Percentiles rank a stretch among this genome's conserved stretches.
phyloP scores from a whole-genome alignment of 2,329 filamentous ascomycete genomes.

The Fusarium odoratissimum region DNA sequence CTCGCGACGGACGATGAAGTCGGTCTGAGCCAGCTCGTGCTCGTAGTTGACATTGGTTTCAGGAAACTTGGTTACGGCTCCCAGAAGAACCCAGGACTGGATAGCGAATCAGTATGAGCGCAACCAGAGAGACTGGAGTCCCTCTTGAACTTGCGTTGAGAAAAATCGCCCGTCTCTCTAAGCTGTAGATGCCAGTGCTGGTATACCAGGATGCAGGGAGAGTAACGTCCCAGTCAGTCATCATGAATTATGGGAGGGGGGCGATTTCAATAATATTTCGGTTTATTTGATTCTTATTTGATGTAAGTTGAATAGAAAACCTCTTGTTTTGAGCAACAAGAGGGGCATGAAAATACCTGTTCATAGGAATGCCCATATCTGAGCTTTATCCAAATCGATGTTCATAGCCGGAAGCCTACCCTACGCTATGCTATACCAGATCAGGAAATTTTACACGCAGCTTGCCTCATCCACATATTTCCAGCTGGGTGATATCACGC shows the following conservation, averaged over 20 bases:
- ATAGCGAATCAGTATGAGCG: accelerated
- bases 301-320: accelerated
- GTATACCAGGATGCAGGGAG: slow-evolving; percentile 6
- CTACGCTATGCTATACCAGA: background rate
- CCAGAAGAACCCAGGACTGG: slow-evolving; percentile 2
- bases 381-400: accelerated
- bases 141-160: background rate
- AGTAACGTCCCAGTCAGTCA: background rate
- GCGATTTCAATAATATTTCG: accelerated
- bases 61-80: background rate
- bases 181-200: background rate
- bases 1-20: background rate
- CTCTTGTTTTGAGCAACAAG: accelerated
- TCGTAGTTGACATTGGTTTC: background rate
- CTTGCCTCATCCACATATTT: background rate
- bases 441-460: background rate
- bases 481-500: accelerated
- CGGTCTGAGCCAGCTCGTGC: background rate
- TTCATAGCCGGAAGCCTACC: accelerated
- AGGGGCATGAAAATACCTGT: accelerated
- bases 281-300: background rate
- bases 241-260: background rate
- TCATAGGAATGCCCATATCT: accelerated
- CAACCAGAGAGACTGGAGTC: accelerated
- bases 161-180: background rate